phyloP scores from a whole-genome alignment of 2,329 filamentous ascomycete species.

The Aureobasidium pullulans region DNA sequence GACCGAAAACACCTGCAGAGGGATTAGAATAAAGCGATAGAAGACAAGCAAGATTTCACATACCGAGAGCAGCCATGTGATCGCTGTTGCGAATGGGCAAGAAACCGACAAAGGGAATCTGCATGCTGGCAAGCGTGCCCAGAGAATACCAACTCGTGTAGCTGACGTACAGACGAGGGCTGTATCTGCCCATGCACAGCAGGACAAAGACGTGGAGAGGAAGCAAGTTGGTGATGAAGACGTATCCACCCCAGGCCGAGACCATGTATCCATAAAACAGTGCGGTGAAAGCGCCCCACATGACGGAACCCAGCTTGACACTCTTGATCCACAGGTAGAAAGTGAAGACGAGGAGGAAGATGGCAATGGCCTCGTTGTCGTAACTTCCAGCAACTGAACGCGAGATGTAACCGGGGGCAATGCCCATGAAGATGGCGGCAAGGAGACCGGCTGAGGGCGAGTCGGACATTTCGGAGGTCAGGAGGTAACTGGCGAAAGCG shows the following conservation, averaged over 20 bases:
- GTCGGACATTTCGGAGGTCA: slow-evolving; percentile 96
- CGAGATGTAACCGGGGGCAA: slow-evolving; percentile 94
- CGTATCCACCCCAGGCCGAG: slow-evolving; percentile 97
- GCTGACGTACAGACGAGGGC: slow-evolving; percentile 85
- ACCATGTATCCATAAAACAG: slow-evolving; percentile 99
- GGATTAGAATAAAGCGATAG: slow-evolving; percentile 20
- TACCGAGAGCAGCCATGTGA: slow-evolving; percentile 89
- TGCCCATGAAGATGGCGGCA: slow-evolving; percentile 94
- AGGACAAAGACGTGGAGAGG: slow-evolving; percentile 90
- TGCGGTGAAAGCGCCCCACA: slow-evolving; percentile 91
- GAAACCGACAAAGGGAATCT: slow-evolving; percentile 98
- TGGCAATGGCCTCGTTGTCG: slow-evolving; percentile 98
- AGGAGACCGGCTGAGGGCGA: slow-evolving; percentile 91
- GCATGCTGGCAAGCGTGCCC: slow-evolving; percentile 95
- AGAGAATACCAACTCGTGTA: slow-evolving; percentile 98
- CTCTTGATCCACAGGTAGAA: slow-evolving; percentile 99
- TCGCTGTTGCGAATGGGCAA: slow-evolving; percentile 93
- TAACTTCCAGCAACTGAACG: slow-evolving; percentile 96
- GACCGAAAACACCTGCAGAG: slow-evolving; percentile 60
- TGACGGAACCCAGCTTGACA: slow-evolving; percentile 88
- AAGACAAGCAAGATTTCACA: slow-evolving; percentile 27
- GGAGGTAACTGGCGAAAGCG: slow-evolving; percentile 83
- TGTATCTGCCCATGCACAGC: slow-evolving; percentile 95
- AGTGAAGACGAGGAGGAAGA: slow-evolving; percentile 96
- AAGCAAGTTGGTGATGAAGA: slow-evolving; percentile 97